phyloP scores from a whole-genome alignment of 805 yeast genomes.

The Hanseniaspora thailandica region DNA sequence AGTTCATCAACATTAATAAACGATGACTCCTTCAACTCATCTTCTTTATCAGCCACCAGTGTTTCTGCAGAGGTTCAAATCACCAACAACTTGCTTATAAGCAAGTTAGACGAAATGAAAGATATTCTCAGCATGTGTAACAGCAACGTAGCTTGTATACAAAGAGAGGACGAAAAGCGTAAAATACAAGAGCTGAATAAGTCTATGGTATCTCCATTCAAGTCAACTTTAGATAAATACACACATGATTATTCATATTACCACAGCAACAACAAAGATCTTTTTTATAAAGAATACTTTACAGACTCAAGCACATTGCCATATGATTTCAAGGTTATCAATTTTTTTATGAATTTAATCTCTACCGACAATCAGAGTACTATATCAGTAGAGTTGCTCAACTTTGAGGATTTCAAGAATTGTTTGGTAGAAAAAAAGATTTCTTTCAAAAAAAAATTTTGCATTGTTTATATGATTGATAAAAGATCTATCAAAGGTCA shows the following conservation, averaged over 20 bases:
- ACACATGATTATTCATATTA: slow-evolving; percentile 1
- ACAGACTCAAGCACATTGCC: background rate
- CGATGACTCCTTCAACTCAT: background rate
- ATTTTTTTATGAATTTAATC: background rate
- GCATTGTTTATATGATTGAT: background rate
- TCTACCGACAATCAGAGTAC: background rate
- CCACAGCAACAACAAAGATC: background rate
- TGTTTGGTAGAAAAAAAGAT: background rate
- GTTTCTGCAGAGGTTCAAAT: background rate
- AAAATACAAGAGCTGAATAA: background rate
- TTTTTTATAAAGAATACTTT: background rate
- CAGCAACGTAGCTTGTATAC: background rate
- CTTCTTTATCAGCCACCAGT: background rate
- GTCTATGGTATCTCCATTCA: background rate
- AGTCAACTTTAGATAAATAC: background rate
- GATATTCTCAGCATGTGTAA: background rate
- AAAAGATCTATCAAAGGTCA: background rate
- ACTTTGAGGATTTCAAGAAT: slow-evolving; percentile 1
- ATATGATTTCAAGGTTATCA: background rate
- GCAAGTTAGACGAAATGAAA: slow-evolving; percentile 3
- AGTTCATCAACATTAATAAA: background rate
- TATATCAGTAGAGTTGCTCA: background rate
- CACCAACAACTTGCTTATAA: background rate
- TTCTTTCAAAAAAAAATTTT: background rate
- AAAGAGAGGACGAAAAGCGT: background rate